phyloP scores from a whole-genome alignment of 2,329 filamentous ascomycete species.

The Dryadomyces sulphureus region DNA sequence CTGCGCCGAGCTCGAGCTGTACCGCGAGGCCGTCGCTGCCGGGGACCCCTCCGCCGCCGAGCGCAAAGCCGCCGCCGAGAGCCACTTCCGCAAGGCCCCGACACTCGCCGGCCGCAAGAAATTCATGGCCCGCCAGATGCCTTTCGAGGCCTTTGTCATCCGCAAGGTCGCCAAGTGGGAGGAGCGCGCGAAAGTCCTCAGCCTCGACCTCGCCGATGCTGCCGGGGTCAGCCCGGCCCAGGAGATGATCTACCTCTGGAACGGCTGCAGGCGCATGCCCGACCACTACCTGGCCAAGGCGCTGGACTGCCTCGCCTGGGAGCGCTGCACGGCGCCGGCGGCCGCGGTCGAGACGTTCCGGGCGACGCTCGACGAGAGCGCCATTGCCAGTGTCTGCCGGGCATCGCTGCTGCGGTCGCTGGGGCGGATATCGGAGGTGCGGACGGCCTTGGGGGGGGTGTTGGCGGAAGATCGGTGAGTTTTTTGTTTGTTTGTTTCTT shows the following conservation, averaged over 20 bases:
- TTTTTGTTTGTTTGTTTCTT: not conserved
- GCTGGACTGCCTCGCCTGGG: conserved; percentile 48
- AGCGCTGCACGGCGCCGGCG: conserved; percentile 37
- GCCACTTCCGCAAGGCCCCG: conserved; percentile 57
- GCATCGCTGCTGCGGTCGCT: conserved; percentile 52
- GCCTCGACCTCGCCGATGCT: conserved; percentile 60
- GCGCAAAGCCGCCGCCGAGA: conserved; percentile 50
- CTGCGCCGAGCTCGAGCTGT: conserved; percentile 64
- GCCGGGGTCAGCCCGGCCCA: conserved; percentile 67
- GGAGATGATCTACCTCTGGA: conserved; percentile 94
- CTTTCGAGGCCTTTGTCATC: conserved; percentile 73
- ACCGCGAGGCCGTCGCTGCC: conserved; percentile 41
- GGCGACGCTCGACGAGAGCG: conserved; percentile 43
- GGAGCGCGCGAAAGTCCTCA: conserved; percentile 51
- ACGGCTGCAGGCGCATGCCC: conserved; percentile 71
- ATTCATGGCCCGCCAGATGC: conserved; percentile 79
- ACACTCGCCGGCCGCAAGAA: conserved; percentile 68
- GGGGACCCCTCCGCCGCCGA: conserved; percentile 23
- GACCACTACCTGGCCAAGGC: conserved; percentile 47
- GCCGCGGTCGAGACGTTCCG: conserved; percentile 29
- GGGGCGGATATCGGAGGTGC: conserved; percentile 49
- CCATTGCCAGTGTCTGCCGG: conserved; percentile 50
- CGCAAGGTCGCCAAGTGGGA: conserved; percentile 87
- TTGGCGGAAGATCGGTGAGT: conserved; percentile 45
- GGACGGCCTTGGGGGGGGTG: conserved; percentile 48